These are phyloP conservation scores for Podospora conica DNA, from an alignment of 495 filamentous ascomycete genomes.

Conservation along the genomic window DNA sequence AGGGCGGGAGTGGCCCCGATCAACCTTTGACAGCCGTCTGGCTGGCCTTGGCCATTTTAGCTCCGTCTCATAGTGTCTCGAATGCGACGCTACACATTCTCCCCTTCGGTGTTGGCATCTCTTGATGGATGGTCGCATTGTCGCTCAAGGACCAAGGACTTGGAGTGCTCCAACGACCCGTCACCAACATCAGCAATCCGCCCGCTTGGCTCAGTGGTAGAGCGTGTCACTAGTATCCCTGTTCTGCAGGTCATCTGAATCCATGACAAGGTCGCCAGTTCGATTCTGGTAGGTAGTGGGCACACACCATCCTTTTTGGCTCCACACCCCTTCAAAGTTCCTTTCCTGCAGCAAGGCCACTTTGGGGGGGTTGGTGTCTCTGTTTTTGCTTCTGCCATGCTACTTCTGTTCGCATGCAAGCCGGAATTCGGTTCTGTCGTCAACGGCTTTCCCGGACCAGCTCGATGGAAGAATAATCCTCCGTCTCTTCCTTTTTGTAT, in stretches of 20 bases:
- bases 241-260: no score
- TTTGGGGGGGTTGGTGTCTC: no score
- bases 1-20: not conserved
- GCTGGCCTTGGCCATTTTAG: not conserved
- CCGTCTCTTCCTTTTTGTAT: no score
- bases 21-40: not conserved
- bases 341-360: not conserved
- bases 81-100: not conserved
- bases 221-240: conserved; percentile 7
- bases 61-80: not conserved
- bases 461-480: no score
- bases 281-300: conserved; percentile 7
- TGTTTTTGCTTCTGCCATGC: no score
- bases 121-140: not conserved
- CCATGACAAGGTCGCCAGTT: conserved; percentile 4
- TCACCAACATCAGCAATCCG: not conserved
- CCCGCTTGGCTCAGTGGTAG: conserved; percentile 7
- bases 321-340: not conserved
- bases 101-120: no score
- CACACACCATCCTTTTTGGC: not conserved
- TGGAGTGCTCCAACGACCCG: not conserved
- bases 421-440: no score
- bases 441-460: no score
- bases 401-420: no score
- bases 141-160: not conserved